phyloP scores from a whole-genome alignment of 208 protist species.

The Angomonas deanei region DNA sequence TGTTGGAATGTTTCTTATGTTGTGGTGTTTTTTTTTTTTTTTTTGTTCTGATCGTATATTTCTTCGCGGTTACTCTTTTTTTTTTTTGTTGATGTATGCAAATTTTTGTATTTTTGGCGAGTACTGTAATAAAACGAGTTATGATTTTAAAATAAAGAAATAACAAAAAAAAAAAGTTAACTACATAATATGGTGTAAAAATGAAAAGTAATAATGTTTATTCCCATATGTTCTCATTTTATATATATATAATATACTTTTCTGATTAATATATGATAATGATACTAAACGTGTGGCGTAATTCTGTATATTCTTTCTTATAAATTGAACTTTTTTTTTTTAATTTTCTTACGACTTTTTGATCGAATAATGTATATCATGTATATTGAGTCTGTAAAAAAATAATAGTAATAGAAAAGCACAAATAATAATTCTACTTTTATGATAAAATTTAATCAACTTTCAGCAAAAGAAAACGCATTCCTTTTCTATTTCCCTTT shows the following conservation, averaged over 20 bases:
- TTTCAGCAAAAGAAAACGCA: too few species aligned
- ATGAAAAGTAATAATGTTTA: neutral
- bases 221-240: neutral
- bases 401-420: neutral
- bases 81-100: neutral
- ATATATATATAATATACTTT: neutral
- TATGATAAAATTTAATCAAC: too few species aligned
- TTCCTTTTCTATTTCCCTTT: constrained; percentile 10
- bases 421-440: neutral
- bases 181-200: neutral
- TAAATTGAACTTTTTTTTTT: constrained; percentile 5
- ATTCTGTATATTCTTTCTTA: neutral
- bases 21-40: too few species aligned
- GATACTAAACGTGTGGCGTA: neutral
- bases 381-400: neutral
- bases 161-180: constrained; percentile 7
- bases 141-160: neutral
- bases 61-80: neutral
- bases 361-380: neutral
- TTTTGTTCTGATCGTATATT: constrained; percentile 1
- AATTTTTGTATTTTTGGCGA: constrained; percentile 7
- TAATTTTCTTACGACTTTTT: neutral
- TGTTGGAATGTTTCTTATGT: too few species aligned
- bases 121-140: neutral
- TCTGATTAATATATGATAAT: neutral